These are phyloP conservation scores for Backusella psychrophila DNA, from an alignment of 192 early-diverging fungal species.

Conservation along the genomic window DNA sequence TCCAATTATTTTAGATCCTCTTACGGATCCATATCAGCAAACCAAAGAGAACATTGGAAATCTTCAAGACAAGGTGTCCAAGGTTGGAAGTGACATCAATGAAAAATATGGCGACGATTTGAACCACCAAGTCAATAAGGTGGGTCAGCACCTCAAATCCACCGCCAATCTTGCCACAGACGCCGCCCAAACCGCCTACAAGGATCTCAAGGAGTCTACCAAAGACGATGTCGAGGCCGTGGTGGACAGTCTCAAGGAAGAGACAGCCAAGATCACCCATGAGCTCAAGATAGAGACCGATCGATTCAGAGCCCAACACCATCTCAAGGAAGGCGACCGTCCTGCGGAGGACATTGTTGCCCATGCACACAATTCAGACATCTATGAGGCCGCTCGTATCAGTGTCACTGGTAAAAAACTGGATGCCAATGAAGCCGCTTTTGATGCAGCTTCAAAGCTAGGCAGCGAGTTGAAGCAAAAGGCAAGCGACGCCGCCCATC, in stretches of 20 bases:
- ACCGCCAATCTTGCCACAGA: neutral
- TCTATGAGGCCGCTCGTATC: neutral
- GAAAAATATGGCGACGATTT: neutral
- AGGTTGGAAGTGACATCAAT: neutral
- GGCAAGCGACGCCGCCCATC: neutral
- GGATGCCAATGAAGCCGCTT: neutral
- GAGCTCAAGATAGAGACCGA: constrained; percentile 13
- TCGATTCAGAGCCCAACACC: constrained; percentile 15
- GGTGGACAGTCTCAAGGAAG: neutral
- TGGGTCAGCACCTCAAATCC: neutral
- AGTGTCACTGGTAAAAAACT: neutral
- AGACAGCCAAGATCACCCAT: neutral
- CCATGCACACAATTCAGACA: neutral
- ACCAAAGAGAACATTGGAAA: neutral
- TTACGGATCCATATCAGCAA: neutral
- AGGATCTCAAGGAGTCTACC: neutral
- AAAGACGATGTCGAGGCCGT: neutral
- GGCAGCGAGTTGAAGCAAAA: neutral
- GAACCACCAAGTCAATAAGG: neutral
- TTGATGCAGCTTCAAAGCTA: neutral
- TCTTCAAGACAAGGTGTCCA: neutral
- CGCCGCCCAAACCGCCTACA: neutral
- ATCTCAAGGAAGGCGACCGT: constrained; percentile 20
- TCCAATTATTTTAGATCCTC: neutral
- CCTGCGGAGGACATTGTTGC: constrained; percentile 12